phyloP scores from a whole-genome alignment of 805 yeast species.

The Zygotorulaspora sp. region DNA sequence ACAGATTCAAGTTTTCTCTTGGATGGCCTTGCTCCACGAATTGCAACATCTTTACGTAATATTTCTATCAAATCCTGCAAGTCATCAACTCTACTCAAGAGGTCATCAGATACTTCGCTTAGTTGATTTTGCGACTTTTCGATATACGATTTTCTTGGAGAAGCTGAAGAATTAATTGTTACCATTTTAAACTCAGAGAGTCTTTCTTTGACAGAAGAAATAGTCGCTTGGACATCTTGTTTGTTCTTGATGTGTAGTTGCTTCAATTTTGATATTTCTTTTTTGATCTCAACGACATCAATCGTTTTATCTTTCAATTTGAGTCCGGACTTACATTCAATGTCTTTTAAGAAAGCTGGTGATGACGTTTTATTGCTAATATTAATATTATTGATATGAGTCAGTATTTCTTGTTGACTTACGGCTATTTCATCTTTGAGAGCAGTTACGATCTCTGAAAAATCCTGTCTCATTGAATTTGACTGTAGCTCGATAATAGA shows the following conservation, averaged over 20 bases:
- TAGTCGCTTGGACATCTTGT: conserved; percentile 39
- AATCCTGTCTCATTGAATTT: conserved; percentile 1
- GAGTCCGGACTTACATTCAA: neutral
- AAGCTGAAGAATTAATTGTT: conserved; percentile 37
- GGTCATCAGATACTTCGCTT: conserved; percentile 67
- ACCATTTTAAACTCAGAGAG: conserved; percentile 49
- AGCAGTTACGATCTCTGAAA: conserved; percentile 10
- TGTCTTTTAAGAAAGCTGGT: neutral
- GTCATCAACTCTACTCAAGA: conserved; percentile 81
- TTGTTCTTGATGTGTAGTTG: conserved; percentile 50
- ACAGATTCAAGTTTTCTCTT: conserved; percentile 67
- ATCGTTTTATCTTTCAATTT: conserved; percentile 11
- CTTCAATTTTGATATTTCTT: conserved; percentile 55
- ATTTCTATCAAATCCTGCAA: conserved; percentile 89
- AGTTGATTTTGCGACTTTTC: conserved; percentile 67
- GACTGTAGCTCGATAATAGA: conserved; percentile 50
- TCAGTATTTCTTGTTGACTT: conserved; percentile 14
- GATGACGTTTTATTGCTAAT: neutral
- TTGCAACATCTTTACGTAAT: conserved; percentile 84
- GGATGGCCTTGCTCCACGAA: conserved; percentile 79
- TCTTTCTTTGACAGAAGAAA: conserved; percentile 42
- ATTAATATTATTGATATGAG: conserved; percentile 10
- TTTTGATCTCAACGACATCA: conserved; percentile 44
- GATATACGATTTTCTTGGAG: conserved; percentile 54
- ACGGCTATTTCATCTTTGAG: conserved; percentile 16